Base-by-base conservation (phyloP, 331 rosid species). In the Acacia concinna region DNA sequence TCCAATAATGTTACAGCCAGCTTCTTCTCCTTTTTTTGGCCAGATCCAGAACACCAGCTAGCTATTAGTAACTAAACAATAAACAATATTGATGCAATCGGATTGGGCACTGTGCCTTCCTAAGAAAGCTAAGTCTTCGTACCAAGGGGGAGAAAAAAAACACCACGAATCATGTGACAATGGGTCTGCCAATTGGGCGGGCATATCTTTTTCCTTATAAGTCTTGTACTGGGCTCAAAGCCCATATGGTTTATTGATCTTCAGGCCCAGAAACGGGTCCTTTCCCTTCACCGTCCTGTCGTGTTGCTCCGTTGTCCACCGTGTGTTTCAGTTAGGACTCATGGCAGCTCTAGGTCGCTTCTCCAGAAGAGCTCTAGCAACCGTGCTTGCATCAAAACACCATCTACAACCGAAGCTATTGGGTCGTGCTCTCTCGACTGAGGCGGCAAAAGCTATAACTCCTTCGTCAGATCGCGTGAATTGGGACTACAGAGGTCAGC, bases 401-500 rank as follows among this genome's bases (percentile, higher is more conserved):
- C 62, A 37, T 1, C 30, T 28, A 52, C 87, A 66, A 28, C 84
- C 85, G 31, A 83, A 66, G 78, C 47, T 86, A 14, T 71, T 79
- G 27, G 81, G 28, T 37, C 92, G 95, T 31, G 78, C 86, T 43
- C 77, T 91, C 17, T 64, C 95, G 14, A 81, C 98, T 12, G 89
- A 88, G 76, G 92, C 89, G 1, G 74, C 89, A 18, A 91, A 86
- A 77, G 57, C 85, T 64, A 81, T 91, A 3, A n/a, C 89, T 4
- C 87, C 94, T 2, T 87, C 98, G 11, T 65, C 87, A 73, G 97
- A 93, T 91, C 98, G 97, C 14, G 91, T 96, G 79, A 89, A 84
- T 2, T 93, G 99, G 99, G 99, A 96, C 88, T 96, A 96, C 87
- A 89, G 99, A 88, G 99, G 99, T 9, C 99, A 96, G 88, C 88